Conservation (phyloP, 179 eudicot species). For the Silene coronaria region DNA sequence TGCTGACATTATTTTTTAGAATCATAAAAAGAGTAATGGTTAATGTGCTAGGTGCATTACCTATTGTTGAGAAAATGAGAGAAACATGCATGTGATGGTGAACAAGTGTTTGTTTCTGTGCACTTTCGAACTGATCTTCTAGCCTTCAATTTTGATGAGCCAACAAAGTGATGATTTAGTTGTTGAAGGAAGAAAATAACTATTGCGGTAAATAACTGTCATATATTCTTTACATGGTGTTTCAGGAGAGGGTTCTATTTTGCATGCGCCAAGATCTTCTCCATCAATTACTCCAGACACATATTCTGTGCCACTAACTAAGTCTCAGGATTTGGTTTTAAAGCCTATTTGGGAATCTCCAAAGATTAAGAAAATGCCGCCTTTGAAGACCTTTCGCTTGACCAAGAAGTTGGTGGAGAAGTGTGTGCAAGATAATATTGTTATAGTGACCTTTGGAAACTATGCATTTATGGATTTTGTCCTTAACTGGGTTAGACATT, state of each 20-base stretch:
- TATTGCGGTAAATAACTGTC: neutral
- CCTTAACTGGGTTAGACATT: constrained; percentile 84
- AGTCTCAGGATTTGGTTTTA: constrained; percentile 23
- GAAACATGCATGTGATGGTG: neutral
- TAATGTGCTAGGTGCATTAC: neutral
- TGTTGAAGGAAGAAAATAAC: neutral
- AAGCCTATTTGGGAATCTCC: constrained; percentile 65
- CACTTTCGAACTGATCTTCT: neutral
- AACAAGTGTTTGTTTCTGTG: constrained; percentile 1
- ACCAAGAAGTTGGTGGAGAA: constrained; percentile 67
- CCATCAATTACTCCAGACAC: constrained; percentile 19
- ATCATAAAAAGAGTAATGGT: neutral
- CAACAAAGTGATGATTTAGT: neutral
- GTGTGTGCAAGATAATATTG: constrained; percentile 69
- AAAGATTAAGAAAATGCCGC: constrained; percentile 56
- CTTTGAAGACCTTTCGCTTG: constrained; percentile 57
- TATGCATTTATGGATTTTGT: constrained; percentile 97
- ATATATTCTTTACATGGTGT: constrained; percentile 11
- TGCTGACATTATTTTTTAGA: neutral
- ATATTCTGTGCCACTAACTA: constrained; percentile 16
- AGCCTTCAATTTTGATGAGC: constrained; percentile 6
- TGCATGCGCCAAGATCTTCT: constrained; percentile 34
- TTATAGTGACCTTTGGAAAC: constrained; percentile 88
- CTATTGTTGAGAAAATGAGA: neutral
- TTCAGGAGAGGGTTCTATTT: constrained; percentile 31